Base-by-base conservation (phyloP, 345 rosid genomes). In the Citrus medica region DNA sequence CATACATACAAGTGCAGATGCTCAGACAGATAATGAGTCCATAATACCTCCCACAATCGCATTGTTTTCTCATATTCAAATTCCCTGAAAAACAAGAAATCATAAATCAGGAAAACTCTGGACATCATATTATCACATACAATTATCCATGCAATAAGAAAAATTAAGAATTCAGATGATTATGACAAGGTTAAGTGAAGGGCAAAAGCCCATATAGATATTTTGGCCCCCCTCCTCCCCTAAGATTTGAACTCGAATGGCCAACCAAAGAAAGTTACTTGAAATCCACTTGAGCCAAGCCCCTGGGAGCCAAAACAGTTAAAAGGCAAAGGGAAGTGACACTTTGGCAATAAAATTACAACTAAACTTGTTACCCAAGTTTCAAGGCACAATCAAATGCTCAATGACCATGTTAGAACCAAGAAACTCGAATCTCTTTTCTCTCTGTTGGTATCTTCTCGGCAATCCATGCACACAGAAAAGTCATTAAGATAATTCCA, bases 31-130 rank as follows among this genome's bases (percentile, higher is more conserved):
- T 96, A 79, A 69, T 89, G 95, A 0, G 98, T 96, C 99, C 99
- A 96, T 46, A 96, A 77, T 59, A 96, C 98, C 85, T 96, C 99
- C 98, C 98, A 96, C 53, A 96, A 78, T 27, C 84, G 85, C 97
- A 94, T 91, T 73, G 92, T 90, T 79, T 87, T 85, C 82, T 87
- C 90, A 53, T 89, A 96, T 75, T 90, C 95, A 69, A 96, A 92
- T 84, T 96, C 99, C 89, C 98, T 96, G 89, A 71, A 56, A 83
- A 37, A 60, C 32, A 79, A 40, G 58, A 60, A 70, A 73, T 0
- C 72, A 9, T 33, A 68, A 42, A 67, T 42, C 70, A 75, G 65
- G 64, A 32, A 62, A 32, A 71, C 53, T 27, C 56, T 7, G 71
- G 59, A 27, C 59, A 63, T 75, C 51, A 46, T 46, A 12, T 3